A percentile compares a stretch with the other conserved stretches of the same genome.
phyloP scores from a whole-genome alignment of 768 basidiomycete species.

The Lentinula boryana region DNA sequence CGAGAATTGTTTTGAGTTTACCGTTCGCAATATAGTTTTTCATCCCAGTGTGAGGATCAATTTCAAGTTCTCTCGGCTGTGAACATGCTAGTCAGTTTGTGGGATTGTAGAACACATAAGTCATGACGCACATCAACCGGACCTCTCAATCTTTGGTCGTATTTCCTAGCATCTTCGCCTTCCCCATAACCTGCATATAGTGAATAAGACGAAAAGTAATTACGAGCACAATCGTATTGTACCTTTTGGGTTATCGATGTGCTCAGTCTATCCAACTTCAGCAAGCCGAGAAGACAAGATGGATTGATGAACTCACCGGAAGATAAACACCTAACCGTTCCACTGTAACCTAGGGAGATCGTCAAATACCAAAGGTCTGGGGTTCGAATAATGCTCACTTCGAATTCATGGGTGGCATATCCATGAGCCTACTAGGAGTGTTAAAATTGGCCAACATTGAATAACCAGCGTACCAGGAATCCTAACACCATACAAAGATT shows the following conservation, averaged over 20 bases:
- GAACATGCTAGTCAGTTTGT: not conserved
- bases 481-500: slow-evolving; percentile 89
- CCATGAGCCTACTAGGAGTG: slow-evolving; percentile 52
- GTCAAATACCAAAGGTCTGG: not conserved
- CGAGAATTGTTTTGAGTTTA: slow-evolving; percentile 12
- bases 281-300: not conserved
- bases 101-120: not conserved
- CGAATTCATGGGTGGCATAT: slow-evolving; percentile 79
- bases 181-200: slow-evolving; percentile 55
- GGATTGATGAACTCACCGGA: slow-evolving; percentile 44
- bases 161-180: slow-evolving; percentile 76
- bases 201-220: not conserved
- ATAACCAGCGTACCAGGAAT: slow-evolving; percentile 57
- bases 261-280: slow-evolving; percentile 50
- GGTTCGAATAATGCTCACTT: slow-evolving; percentile 19
- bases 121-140: slow-evolving; percentile 65
- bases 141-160: slow-evolving; percentile 69
- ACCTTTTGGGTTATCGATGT: slow-evolving; percentile 88
- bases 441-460: not conserved
- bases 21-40: slow-evolving; percentile 93
- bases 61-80: slow-evolving; percentile 74
- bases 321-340: slow-evolving; percentile 84
- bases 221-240: not conserved
- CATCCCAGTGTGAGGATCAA: slow-evolving; percentile 86
- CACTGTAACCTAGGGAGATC: slow-evolving; percentile 42